These are phyloP conservation scores for Teratosphaeria nubilosa DNA, from an alignment of 2,329 filamentous ascomycete species.

Conservation along the genomic window DNA sequence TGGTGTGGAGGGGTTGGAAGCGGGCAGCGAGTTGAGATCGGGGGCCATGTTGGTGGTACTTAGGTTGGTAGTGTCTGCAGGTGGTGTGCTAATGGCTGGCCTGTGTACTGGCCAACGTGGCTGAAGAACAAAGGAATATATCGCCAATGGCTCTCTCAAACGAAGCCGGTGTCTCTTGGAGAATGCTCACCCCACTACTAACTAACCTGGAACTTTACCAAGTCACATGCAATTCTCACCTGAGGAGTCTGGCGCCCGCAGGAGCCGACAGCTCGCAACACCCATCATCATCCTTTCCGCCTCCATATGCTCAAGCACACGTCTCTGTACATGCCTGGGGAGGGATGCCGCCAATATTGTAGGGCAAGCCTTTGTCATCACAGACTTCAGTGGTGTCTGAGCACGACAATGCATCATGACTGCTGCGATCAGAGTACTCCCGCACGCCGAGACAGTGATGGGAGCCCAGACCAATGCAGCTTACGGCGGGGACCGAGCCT, in stretches of 20 bases:
- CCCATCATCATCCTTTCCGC: neutral
- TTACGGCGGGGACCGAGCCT: neutral
- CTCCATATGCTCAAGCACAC: too few species aligned
- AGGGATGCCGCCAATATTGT: too few species aligned
- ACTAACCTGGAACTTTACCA: too few species aligned
- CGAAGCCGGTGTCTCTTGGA: neutral
- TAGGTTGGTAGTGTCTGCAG: neutral
- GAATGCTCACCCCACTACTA: neutral
- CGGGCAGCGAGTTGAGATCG: slow-evolving; percentile 51
- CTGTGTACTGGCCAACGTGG: neutral
- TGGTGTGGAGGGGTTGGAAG: slow-evolving; percentile 33
- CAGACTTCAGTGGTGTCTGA: too few species aligned
- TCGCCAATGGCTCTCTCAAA: neutral
- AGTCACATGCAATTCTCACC: neutral
- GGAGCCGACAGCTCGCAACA: neutral
- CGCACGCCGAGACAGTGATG: too few species aligned
- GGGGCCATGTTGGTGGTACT: slow-evolving; percentile 36
- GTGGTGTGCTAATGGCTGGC: neutral
- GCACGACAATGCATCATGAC: too few species aligned
- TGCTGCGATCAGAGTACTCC: too few species aligned
- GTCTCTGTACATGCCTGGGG: too few species aligned
- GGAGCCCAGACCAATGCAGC: too few species aligned
- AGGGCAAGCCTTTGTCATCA: too few species aligned
- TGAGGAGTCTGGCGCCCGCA: neutral
- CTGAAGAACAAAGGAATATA: neutral